Conservation (phyloP, 176 grass and related monocot species). For the Carex cristatella region DNA sequence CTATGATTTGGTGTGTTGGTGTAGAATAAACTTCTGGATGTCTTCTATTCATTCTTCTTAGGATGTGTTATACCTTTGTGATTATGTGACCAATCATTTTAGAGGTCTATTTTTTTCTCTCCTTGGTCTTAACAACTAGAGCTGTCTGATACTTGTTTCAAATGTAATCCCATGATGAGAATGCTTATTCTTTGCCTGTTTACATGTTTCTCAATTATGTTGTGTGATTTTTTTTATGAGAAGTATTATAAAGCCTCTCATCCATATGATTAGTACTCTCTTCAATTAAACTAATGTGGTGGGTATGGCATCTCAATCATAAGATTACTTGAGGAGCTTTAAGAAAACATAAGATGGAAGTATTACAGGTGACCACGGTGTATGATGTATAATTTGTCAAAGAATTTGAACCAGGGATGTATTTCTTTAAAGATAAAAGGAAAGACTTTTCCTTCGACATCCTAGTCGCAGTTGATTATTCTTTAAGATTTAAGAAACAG, state of each 20-base stretch:
- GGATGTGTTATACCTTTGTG: neutral
- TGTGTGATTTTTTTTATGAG: neutral
- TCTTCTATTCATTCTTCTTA: neutral
- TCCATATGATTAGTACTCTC: neutral
- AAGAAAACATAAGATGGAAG: neutral
- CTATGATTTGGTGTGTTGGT: neutral
- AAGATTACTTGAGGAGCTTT: slow-evolving; percentile 6
- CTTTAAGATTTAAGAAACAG: too few species aligned
- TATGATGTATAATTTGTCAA: neutral
- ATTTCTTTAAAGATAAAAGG: neutral
- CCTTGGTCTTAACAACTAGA: neutral
- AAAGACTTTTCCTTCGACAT: neutral
- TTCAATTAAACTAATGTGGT: neutral
- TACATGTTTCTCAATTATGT: neutral
- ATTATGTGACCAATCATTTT: neutral
- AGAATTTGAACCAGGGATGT: neutral
- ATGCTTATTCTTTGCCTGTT: neutral
- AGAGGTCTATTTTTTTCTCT: neutral
- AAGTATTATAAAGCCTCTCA: neutral
- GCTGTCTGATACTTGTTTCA: slow-evolving; percentile 3
- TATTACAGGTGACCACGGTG: neutral
- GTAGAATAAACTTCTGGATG: slow-evolving; percentile 7
- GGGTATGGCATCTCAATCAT: slow-evolving; percentile 8
- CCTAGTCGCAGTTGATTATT: neutral
- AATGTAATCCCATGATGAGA: neutral